Conservation (phyloP, 2,329 filamentous ascomycete genomes). For the Botryotinia convoluta region DNA sequence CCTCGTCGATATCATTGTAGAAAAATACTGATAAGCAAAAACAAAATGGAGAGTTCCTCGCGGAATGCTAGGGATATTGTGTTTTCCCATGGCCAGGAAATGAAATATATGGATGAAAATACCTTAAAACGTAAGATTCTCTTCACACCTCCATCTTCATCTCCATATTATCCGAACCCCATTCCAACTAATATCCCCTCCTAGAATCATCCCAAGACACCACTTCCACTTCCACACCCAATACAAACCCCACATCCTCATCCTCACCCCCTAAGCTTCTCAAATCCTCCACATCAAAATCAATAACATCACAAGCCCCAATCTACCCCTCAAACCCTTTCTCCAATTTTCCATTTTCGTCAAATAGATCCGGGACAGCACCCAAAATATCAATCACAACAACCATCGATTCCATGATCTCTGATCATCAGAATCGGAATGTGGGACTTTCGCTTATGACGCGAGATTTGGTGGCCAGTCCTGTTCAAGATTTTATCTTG, state of each 20-base stretch:
- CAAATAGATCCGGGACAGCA: not conserved
- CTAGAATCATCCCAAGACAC: not conserved
- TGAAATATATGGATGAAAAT: too few species aligned
- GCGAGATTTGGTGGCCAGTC: not conserved
- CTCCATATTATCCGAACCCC: accelerated
- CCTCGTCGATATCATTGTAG: not conserved
- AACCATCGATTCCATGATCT: not conserved
- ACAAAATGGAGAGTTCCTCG: not conserved
- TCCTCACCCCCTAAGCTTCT: not conserved
- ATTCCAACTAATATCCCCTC: not conserved
- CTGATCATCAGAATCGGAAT: not conserved
- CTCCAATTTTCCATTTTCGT: not conserved
- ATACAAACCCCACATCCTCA: not conserved
- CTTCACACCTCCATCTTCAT: not conserved
- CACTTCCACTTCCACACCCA: not conserved
- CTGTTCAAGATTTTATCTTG: not conserved
- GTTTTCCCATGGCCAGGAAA: not conserved
- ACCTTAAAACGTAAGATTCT: not conserved
- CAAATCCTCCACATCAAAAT: not conserved
- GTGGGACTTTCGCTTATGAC: not conserved
- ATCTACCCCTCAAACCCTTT: not conserved
- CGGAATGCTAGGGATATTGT: accelerated
- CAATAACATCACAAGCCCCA: not conserved
- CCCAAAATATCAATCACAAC: not conserved
- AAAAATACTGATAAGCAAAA: not conserved